phyloP scores from a whole-genome alignment of 108 stramenopile genomes.

The Skeletonema menzelii region DNA sequence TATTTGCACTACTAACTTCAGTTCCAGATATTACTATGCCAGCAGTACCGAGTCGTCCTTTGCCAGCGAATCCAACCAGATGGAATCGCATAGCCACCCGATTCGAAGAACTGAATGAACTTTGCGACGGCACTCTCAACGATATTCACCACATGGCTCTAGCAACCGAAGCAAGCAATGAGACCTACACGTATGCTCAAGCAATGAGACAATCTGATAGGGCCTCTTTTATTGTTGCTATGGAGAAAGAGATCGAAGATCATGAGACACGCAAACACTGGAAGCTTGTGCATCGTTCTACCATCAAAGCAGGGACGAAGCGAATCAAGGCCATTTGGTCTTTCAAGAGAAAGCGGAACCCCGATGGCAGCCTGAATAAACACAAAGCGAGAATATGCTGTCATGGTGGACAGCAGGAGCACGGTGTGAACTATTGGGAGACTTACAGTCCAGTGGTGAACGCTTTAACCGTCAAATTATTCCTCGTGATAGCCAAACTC shows the following conservation, averaged over 20 bases:
- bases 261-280: slow-evolving; percentile 21
- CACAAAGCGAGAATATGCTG: slow-evolving; percentile 32
- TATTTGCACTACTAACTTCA: too few species aligned
- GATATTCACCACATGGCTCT: too few species aligned
- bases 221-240: slow-evolving; percentile 10
- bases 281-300: slow-evolving; percentile 4
- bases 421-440: slow-evolving; percentile 2
- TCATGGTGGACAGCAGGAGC: slow-evolving; percentile 36
- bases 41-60: too few species aligned
- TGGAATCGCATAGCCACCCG: too few species aligned
- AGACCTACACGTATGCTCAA: not conserved
- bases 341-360: slow-evolving; percentile 14
- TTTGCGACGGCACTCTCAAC: too few species aligned
- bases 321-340: not conserved
- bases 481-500: not conserved
- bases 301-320: slow-evolving; percentile 1
- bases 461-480: slow-evolving; percentile 18
- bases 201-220: slow-evolving; percentile 8
- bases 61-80: too few species aligned
- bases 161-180: not conserved
- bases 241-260: slow-evolving; percentile 21
- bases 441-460: too few species aligned
- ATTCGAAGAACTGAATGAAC: too few species aligned
- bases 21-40: too few species aligned
- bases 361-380: slow-evolving; percentile 13